Base-by-base conservation (phyloP, 1,139 yeast genomes). In the Nakaseomyces uthaithaninus region DNA sequence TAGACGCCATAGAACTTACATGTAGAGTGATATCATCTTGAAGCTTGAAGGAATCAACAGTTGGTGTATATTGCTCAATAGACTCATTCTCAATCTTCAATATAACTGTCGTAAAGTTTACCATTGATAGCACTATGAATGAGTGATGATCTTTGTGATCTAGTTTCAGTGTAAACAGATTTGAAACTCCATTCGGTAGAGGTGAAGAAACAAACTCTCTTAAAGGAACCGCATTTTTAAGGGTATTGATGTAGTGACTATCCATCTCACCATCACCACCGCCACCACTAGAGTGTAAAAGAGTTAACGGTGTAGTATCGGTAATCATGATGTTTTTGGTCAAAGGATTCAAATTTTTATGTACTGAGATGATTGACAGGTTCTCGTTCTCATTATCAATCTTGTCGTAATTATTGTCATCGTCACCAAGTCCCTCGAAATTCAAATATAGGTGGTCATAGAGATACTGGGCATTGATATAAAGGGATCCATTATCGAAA, bases 391-490 rank as follows among this genome's bases (percentile, higher is more conserved):
- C 38, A 17, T 25, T 25, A 26, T 36, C 25, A 19, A 22, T 36
- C 43, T 59, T 40, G 8, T 57, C 63, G 22, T 36, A 23, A 14
- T 36, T 25, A 9, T 64, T 65, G 26, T 63, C 72, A 34, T 70
- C 72, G 36, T 72, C 77, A 1, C 94, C 96, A 31, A 89, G 65
- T 43, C 74, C 75, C 45, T 81, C 87, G 55, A 87, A 82, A 47
- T 81, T 79, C 1, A 82, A 82, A 56, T 75, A 83, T 35, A 91
- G 54, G 51, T 77, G 82, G 35, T 72, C 77, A 1, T 94, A 95
- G 30, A 87, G 65, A 43, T 74, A 75, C 45, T 81, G 86, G 54
- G 87, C 82, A 47, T 81, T 79, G 1, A 82, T 82, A 56, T 75
- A 83, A 36, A 91, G 54, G 50, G 77, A 82, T 0, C 97, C 98